Percentiles rank a stretch among this genome's conserved stretches.
phyloP scores from a whole-genome alignment of 2,329 filamentous ascomycete genomes.

The Pseudogymnoascus sp. region DNA sequence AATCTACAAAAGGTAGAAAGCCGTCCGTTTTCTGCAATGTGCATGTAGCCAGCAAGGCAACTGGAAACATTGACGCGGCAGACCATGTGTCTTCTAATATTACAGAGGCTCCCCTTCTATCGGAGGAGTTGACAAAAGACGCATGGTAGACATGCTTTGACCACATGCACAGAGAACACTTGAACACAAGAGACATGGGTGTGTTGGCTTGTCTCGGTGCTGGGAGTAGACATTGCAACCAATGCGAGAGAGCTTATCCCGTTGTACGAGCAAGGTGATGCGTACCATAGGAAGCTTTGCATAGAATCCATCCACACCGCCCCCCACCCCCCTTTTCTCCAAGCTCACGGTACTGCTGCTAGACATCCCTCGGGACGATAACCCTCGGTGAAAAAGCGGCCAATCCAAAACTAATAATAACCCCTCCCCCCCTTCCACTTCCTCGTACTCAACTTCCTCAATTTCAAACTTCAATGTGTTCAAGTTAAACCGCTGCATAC shows the following conservation, averaged over 20 bases:
- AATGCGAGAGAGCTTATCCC: conserved; percentile 4
- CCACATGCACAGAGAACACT: background rate
- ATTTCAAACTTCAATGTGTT: background rate
- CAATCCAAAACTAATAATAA: background rate
- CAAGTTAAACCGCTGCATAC: background rate
- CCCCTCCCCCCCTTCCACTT: conserved; percentile 14
- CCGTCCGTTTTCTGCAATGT: background rate
- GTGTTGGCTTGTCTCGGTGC: conserved; percentile 2
- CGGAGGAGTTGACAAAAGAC: background rate
- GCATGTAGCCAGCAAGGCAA: background rate
- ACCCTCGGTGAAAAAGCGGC: background rate
- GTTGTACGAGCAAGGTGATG: background rate
- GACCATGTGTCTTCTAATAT: background rate
- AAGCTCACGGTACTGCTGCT: background rate
- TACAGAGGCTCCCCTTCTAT: background rate
- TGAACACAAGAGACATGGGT: background rate
- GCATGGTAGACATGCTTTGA: conserved; percentile 3
- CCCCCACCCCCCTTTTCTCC: background rate
- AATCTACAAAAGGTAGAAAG: background rate
- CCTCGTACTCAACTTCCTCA: background rate
- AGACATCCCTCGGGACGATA: background rate
- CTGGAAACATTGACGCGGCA: background rate
- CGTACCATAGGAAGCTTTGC: background rate
- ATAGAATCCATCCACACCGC: background rate
- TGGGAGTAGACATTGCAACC: background rate